Evolutionary conservation across 495 filamentous ascomycete species (phyloP).

Genomic region (Lasiosphaeris hirsuta): DNA sequence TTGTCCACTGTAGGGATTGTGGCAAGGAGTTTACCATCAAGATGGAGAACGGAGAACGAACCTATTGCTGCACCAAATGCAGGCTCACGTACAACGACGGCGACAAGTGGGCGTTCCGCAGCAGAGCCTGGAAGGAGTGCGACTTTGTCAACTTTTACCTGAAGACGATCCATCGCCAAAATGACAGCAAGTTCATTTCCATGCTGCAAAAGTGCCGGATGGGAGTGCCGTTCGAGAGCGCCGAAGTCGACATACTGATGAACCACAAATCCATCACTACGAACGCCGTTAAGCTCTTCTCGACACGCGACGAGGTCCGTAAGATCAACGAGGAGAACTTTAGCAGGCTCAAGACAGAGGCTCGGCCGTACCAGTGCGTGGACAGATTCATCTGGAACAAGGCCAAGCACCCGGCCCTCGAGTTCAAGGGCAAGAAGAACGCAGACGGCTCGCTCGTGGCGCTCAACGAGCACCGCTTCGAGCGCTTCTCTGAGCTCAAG

Average conservation of each 20-base stretch:
- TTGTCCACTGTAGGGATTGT: constrained; percentile 74
- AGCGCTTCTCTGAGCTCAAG: constrained; percentile 62
- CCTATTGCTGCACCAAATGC: constrained; percentile 45
- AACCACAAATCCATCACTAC: constrained; percentile 39
- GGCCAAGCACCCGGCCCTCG: constrained; percentile 59
- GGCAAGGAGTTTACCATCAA: constrained; percentile 66
- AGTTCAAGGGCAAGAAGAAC: constrained; percentile 58
- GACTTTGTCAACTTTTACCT: constrained; percentile 41
- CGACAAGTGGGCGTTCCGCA: constrained; percentile 41
- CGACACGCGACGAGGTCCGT: constrained; percentile 39
- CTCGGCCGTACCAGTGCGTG: constrained; percentile 66
- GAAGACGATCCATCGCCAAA: constrained; percentile 52
- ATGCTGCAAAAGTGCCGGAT: constrained; percentile 52
- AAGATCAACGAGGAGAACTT: constrained; percentile 39
- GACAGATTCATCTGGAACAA: constrained; percentile 56
- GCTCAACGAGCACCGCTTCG: constrained; percentile 51
- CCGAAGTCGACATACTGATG: constrained; percentile 44
- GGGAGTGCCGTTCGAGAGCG: constrained; percentile 33
- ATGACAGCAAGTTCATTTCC: constrained; percentile 44
- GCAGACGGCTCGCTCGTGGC: constrained; percentile 65
- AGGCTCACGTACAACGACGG: constrained; percentile 29
- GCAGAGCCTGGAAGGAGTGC: constrained; percentile 35
- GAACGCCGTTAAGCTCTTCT: constrained; percentile 47
- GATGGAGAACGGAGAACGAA: constrained; percentile 54
- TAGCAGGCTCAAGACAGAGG: constrained; percentile 30